Percentiles rank a stretch among this genome's conserved stretches.
phyloP scores from a whole-genome alignment of 495 filamentous ascomycete genomes.

The Penicillium canariense region DNA sequence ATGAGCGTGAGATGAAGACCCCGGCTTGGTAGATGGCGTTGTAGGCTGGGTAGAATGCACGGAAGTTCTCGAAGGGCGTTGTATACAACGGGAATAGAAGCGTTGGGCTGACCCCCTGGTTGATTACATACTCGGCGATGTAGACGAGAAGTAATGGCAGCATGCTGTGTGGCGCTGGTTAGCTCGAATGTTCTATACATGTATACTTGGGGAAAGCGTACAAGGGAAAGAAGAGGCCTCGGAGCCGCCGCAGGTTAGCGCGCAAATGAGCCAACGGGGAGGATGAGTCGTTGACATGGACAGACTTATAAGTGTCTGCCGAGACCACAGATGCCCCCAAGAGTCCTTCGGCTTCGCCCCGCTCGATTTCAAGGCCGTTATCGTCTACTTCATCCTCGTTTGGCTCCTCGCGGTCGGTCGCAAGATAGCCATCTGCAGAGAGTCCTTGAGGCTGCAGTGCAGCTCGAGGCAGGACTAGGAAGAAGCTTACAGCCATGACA shows the following conservation, averaged over 20 bases:
- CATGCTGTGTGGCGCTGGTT: constrained; percentile 60
- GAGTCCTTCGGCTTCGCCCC: constrained; percentile 37
- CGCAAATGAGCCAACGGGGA: constrained; percentile 38
- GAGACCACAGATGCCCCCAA: constrained; percentile 32
- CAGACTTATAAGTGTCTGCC: constrained; percentile 21
- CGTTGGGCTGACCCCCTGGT: constrained; percentile 86
- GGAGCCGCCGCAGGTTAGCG: constrained; percentile 50
- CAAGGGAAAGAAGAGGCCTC: constrained; percentile 65
- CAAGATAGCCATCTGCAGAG: constrained; percentile 27
- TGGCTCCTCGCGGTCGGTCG: constrained; percentile 36
- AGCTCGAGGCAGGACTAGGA: constrained; percentile 66
- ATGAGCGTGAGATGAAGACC: constrained; percentile 91
- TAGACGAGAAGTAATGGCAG: constrained; percentile 89
- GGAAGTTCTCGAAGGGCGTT: constrained; percentile 75
- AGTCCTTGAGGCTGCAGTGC: constrained; percentile 42
- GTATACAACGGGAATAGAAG: constrained; percentile 76
- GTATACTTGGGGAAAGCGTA: constrained; percentile 32
- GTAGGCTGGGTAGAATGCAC: constrained; percentile 92
- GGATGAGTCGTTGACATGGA: background rate
- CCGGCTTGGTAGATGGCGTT: constrained; percentile 89
- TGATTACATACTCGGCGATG: constrained; percentile 93
- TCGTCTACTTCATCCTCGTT: constrained; percentile 36
- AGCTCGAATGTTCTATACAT: constrained; percentile 5
- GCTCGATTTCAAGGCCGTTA: constrained; percentile 29
- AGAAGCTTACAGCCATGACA: constrained; percentile 85